Conservation (phyloP, 257 asterid genomes). For the Ehretia macrophylla region DNA sequence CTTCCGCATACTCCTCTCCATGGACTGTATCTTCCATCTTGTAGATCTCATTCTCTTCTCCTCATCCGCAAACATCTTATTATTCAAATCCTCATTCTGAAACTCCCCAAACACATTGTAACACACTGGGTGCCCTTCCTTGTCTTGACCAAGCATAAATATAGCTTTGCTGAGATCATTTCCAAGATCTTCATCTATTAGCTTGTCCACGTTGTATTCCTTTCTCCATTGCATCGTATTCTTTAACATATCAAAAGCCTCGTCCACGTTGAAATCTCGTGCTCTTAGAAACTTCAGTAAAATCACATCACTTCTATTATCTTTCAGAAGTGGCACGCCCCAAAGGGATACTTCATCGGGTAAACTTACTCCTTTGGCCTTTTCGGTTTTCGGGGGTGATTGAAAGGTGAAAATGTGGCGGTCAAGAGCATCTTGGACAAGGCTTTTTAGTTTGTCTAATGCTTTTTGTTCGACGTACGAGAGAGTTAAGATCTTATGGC, state of each 20-base stretch:
- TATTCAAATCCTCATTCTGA: slow-evolving; percentile 62
- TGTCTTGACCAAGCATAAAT: slow-evolving; percentile 81
- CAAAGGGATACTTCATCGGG: slow-evolving; percentile 57
- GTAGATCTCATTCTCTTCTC: slow-evolving; percentile 57
- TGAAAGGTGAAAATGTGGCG: slow-evolving; percentile 19
- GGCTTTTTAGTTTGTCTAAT: slow-evolving; percentile 42
- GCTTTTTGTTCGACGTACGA: slow-evolving; percentile 45
- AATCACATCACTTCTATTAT: slow-evolving; percentile 65
- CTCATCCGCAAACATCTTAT: slow-evolving; percentile 58
- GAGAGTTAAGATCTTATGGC: slow-evolving; percentile 68
- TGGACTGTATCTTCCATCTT: slow-evolving; percentile 52
- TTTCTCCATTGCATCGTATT: slow-evolving; percentile 67
- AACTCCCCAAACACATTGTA: slow-evolving; percentile 75
- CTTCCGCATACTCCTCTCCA: slow-evolving; percentile 65
- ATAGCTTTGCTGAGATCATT: slow-evolving; percentile 77
- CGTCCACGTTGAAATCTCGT: slow-evolving; percentile 72
- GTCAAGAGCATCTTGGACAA: slow-evolving; percentile 42
- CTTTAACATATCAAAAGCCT: slow-evolving; percentile 61
- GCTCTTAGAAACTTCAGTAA: slow-evolving; percentile 84
- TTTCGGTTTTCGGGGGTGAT: too few species aligned
- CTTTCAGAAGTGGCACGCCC: slow-evolving; percentile 74
- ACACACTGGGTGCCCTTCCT: slow-evolving; percentile 75
- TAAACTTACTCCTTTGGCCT: slow-evolving; percentile 15
- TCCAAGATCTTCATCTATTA: slow-evolving; percentile 65
- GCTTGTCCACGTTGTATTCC: slow-evolving; percentile 58